Conservation (phyloP, 805 yeast genomes). For the Yamadazyma sp. region DNA sequence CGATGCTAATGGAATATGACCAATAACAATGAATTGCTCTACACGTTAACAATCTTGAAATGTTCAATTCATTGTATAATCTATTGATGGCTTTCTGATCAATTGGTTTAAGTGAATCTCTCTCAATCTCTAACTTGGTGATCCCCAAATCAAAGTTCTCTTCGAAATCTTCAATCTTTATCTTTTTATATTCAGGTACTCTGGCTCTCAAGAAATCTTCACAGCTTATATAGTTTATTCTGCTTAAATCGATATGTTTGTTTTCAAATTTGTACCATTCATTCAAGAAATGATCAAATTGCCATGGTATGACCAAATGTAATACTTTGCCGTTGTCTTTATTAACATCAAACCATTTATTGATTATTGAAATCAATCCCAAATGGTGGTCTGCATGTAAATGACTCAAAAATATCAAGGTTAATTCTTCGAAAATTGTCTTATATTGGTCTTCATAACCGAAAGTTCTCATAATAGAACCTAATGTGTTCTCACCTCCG, state of each 20-base stretch:
- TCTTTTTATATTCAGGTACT: slow-evolving; percentile 27
- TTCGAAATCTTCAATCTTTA: slow-evolving; percentile 30
- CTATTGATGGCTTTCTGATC: slow-evolving; percentile 23
- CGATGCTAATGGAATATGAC: slow-evolving; percentile 64
- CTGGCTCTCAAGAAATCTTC: slow-evolving; percentile 48
- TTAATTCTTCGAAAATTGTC: slow-evolving; percentile 56
- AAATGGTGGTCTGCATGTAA: slow-evolving; percentile 97
- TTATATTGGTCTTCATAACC: slow-evolving; percentile 42
- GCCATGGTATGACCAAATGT: slow-evolving; percentile 72
- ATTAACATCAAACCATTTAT: slow-evolving; percentile 59
- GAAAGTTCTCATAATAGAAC: slow-evolving; percentile 62
- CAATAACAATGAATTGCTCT: slow-evolving; percentile 82
- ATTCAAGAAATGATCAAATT: slow-evolving; percentile 57
- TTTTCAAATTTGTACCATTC: slow-evolving; percentile 64
- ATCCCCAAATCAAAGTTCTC: slow-evolving; percentile 24
- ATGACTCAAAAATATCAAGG: slow-evolving; percentile 74
- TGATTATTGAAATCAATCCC: slow-evolving; percentile 70
- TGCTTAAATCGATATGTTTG: slow-evolving; percentile 27
- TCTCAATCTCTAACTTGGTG: slow-evolving; percentile 13
- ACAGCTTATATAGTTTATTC: slow-evolving; percentile 55
- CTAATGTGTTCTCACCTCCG: slow-evolving; percentile 94
- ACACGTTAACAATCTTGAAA: slow-evolving; percentile 53
- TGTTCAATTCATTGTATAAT: slow-evolving; percentile 41
- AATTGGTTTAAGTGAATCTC: slow-evolving; percentile 24
- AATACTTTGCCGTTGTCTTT: slow-evolving; percentile 32